Percentiles rank a stretch among this genome's conserved stretches.
Evolutionary conservation across 768 basidiomycete species (phyloP).

Genomic region (Cubamyces lactineus): DNA sequence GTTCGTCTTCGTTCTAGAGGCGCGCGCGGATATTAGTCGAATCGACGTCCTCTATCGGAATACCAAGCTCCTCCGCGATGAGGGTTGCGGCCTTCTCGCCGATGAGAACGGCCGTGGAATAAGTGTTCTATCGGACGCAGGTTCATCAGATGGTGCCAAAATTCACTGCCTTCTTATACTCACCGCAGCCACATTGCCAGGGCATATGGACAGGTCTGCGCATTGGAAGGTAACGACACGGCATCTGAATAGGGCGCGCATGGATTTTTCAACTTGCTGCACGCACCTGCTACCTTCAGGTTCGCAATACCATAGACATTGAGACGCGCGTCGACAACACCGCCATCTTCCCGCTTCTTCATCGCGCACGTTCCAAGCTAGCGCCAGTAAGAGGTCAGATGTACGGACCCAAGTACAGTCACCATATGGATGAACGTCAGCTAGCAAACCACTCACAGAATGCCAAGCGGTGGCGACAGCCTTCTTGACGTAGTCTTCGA

Average conservation of each 20-base stretch:
- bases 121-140: conserved; percentile 40
- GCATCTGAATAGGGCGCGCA: neutral
- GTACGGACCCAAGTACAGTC: neutral
- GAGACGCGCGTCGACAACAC: conserved; percentile 63
- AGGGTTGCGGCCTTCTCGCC: conserved; percentile 67
- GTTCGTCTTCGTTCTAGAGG: no score
- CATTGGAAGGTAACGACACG: conserved; percentile 7
- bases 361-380: conserved; percentile 71
- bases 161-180: neutral
- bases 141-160: neutral
- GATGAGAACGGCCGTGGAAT: conserved; percentile 47
- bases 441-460: conserved; percentile 31
- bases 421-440: neutral
- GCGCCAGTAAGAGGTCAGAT: neutral
- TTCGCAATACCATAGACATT: conserved; percentile 63
- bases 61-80: conserved; percentile 56
- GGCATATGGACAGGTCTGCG: conserved; percentile 45
- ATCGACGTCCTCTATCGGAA: conserved; percentile 13
- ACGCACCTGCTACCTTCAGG: conserved; percentile 44
- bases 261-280: no score
- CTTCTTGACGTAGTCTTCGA: conserved; percentile 34
- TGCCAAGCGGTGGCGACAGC: conserved; percentile 38
- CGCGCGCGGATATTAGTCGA: no score
- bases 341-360: conserved; percentile 61
- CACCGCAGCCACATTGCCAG: conserved; percentile 42